Evolutionary conservation across 495 filamentous ascomycete species (phyloP), one percentile per base, ranked within the genome.

Genomic region (Hyaloscypha finlandica): DNA sequence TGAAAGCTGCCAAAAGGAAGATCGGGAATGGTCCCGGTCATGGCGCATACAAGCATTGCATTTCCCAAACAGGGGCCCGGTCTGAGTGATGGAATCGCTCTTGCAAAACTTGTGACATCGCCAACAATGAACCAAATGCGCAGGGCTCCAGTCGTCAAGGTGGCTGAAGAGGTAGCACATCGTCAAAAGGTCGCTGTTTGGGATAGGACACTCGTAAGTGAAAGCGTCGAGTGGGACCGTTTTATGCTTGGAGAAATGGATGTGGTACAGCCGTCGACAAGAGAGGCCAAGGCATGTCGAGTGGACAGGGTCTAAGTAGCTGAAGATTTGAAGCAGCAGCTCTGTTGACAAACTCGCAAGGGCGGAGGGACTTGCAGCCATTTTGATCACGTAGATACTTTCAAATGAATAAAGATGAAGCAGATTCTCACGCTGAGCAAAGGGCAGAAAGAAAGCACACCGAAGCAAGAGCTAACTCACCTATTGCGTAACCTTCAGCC

Each of bases 71-170:
- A 48, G 16, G 16, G 42, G 42, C 42, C 42, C 42, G 4, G 42
- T 16, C 16, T 48, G 42, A 48, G 42, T 19, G 4, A 19, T 4
- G 42, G 42, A 48, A 19, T 53, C 42, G 29, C 32, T 63, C 33
- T 29, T 54, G 39, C 60, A 32, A 48, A 63, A 63, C 42, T 63
- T 63, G n/a, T 63, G 60, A n/a, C 60, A 63, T 4, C 60, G 39
- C n/a, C 60, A 42, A 48, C 60, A 63, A 32, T 63, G 51, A 8
- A 31, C 53, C 37, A 63, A n/a, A n/a, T 32, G 1, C 3, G 22
- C 22, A 29, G 60, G 60, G 12, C 53, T 63, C 60, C 60, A 63
- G 8, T 32, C 42, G 9, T 53, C 12, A 4, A 63, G 60, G 31
- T 63, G 60, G 12, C 22, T 53, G 42, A 48, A 63, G 20, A 63